Conservation (phyloP, 208 protist species). For the Vickermania ingenoplastis region DNA sequence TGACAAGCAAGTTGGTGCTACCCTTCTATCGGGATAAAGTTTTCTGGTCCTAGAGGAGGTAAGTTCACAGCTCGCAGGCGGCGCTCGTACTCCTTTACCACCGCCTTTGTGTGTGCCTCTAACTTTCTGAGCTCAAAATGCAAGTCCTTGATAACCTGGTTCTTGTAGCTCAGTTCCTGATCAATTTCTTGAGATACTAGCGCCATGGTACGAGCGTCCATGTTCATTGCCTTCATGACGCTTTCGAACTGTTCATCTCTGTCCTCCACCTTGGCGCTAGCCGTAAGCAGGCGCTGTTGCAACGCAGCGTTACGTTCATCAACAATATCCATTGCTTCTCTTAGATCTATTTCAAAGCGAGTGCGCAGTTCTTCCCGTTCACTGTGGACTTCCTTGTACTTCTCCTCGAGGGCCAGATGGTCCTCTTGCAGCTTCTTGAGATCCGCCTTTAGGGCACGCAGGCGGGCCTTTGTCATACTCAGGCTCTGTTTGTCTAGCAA, state of each 20-base stretch:
- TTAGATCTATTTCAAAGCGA: conserved; percentile 89
- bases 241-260: conserved; percentile 86
- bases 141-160: conserved; percentile 92
- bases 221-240: conserved; percentile 87
- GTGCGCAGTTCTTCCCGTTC: conserved; percentile 93
- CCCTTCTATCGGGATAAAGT: conserved; percentile 12
- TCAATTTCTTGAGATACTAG: conserved; percentile 88
- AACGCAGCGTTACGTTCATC: conserved; percentile 75
- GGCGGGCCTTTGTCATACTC: conserved; percentile 63
- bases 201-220: conserved; percentile 84
- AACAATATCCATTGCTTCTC: conserved; percentile 77
- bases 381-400: conserved; percentile 78
- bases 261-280: conserved; percentile 63
- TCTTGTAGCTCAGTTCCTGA: conserved; percentile 85
- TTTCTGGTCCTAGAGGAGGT: conserved; percentile 39
- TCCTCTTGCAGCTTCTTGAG: conserved; percentile 78
- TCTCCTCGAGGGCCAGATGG: conserved; percentile 82
- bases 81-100: conserved; percentile 72
- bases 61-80: conserved; percentile 46
- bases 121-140: conserved; percentile 91
- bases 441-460: conserved; percentile 75
- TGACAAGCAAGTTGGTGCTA: background rate
- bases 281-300: conserved; percentile 72
- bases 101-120: conserved; percentile 46
- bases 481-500: conserved; percentile 93